Evolutionary conservation across 805 yeast genomes (phyloP), one percentile per base, ranked within the genome.

Genomic region (Lachancea lanzarotensis): DNA sequence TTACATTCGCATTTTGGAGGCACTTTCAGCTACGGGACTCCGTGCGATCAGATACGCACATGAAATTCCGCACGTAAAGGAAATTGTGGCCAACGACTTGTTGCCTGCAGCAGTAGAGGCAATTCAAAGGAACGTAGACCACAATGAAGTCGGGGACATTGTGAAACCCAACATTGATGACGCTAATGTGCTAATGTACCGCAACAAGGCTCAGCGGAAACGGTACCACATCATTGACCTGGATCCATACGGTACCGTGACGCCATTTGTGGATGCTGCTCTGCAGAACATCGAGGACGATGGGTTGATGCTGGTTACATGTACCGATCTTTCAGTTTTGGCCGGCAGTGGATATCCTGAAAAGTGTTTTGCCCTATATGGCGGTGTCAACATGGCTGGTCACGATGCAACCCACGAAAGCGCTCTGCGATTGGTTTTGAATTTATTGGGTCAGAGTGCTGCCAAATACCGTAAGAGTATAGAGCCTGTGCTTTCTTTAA

Each of bases 271-370:
- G 25, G 98, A 93, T 62, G 79, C 93, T 27, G 97, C 98, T 0
- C 71, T 93, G 27, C 95, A 88, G 57, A 70, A 82, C 27, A 76
- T 90, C n/a, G 76, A 75, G 40, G 89, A 90, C 53, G 90, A 82
- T 45, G 99, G 98, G 1, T 57, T 93, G 35, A 66, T 93, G 52
- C 69, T 93, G 41, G 91, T 93, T 2, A 93, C 99, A 0, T 93
- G 98, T 63, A 93, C 99, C 0, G 99, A 93, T 67, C 74, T 95
- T 13, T 95, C 95, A 0, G 96, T 93, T 1, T 72, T 93, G 43
- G 98, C 98, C 0, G 98, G 98, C 16, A 82, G 83, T 51, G 95
- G 95, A 12, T 91, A 91, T 63, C 97, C 98, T 0, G 99, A 93
- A 56, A 93, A 93, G 66, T 91, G 98, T 66, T 93, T 81, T 69